A percentile compares a stretch with the other conserved stretches of the same genome.
Evolutionary conservation across 208 protist genomes (phyloP).

Genomic region (Leishmania amazonensis): DNA sequence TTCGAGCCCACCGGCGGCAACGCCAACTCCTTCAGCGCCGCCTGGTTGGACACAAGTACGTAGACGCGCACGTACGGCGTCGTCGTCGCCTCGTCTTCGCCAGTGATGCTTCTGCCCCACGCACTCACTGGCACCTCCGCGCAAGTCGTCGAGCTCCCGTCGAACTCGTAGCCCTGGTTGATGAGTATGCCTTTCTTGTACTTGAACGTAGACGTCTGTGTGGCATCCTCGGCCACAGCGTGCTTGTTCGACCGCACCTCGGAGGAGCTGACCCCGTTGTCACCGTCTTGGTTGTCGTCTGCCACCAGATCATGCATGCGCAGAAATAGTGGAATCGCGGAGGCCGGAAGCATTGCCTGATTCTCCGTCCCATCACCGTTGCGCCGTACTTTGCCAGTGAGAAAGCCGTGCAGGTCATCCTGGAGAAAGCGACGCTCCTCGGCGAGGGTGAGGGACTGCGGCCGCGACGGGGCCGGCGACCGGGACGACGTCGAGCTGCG

Average conservation of each 20-base stretch:
- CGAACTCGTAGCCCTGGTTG: slow-evolving; percentile 44
- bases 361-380: slow-evolving; percentile 30
- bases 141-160: slow-evolving; percentile 13
- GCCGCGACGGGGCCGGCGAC: not conserved
- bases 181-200: slow-evolving; percentile 44
- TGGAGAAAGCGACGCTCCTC: slow-evolving; percentile 55
- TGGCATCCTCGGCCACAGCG: slow-evolving; percentile 3
- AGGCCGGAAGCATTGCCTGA: slow-evolving; percentile 35
- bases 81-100: not conserved
- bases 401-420: slow-evolving; percentile 43
- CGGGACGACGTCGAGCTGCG: not conserved
- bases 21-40: slow-evolving; percentile 19
- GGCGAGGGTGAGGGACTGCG: slow-evolving; percentile 10
- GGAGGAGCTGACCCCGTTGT: not conserved
- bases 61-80: slow-evolving; percentile 34
- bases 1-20: not conserved
- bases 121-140: not conserved
- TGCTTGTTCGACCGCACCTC: not conserved
- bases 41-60: slow-evolving; percentile 42
- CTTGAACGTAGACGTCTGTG: slow-evolving; percentile 58
- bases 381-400: slow-evolving; percentile 12
- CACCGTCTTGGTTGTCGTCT: not conserved
- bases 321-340: slow-evolving; percentile 55
- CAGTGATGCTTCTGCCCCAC: not conserved
- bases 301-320: slow-evolving; percentile 32